Percentiles rank a stretch among this genome's conserved stretches.
Conservation (phyloP, 2,329 filamentous ascomycete genomes). For the Dactylella cylindrospora region DNA sequence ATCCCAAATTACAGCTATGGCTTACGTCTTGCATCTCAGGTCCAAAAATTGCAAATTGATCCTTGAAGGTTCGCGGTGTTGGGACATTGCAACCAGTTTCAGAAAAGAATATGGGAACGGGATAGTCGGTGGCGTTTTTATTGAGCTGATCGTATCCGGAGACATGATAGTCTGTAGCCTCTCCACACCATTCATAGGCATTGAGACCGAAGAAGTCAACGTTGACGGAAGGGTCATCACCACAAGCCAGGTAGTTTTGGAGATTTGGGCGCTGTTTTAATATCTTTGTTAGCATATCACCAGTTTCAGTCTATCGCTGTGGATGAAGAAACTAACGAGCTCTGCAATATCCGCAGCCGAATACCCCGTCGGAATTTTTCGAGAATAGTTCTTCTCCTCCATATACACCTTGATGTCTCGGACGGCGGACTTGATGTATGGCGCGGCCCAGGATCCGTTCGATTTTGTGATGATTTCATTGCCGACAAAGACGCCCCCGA, state of each 20-base stretch:
- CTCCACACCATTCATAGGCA: slow-evolving; percentile 75
- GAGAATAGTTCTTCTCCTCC: slow-evolving; percentile 69
- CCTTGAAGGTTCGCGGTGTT: slow-evolving; percentile 64
- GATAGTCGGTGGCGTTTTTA: slow-evolving; percentile 67
- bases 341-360: slow-evolving; percentile 80
- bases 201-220: slow-evolving; percentile 85
- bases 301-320: background rate
- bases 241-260: slow-evolving; percentile 75
- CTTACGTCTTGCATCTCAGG: slow-evolving; percentile 64
- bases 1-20: background rate
- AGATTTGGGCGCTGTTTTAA: slow-evolving; percentile 58
- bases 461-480: slow-evolving; percentile 77
- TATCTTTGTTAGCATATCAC: background rate
- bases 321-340: slow-evolving; percentile 49
- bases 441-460: slow-evolving; percentile 66
- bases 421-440: slow-evolving; percentile 78
- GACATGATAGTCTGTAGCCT: slow-evolving; percentile 58
- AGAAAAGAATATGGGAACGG: slow-evolving; percentile 85
- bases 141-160: slow-evolving; percentile 73
- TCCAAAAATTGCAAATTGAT: slow-evolving; percentile 77
- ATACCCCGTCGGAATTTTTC: slow-evolving; percentile 81
- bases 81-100: slow-evolving; percentile 79
- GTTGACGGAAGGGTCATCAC: slow-evolving; percentile 66
- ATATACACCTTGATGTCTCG: slow-evolving; percentile 82
- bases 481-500: slow-evolving; percentile 80